Base-by-base conservation (phyloP, 140 eudicot species). In the Anethum foeniculum region DNA sequence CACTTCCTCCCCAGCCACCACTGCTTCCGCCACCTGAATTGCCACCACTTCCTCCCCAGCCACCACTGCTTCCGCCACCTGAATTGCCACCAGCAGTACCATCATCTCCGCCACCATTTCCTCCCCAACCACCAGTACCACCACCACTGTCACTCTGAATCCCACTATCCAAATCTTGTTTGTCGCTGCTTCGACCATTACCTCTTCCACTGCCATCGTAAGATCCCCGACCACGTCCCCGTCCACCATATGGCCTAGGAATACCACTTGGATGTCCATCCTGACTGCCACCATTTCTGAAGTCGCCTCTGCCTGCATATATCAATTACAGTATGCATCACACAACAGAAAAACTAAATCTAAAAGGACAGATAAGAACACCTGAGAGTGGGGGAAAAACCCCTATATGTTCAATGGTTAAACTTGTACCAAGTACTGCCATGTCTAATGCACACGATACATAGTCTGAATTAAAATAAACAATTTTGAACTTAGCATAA, bases 191-290 rank as follows among this genome's bases (percentile, higher is more conserved):
- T 43, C 81, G 58, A 1, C 83, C 85, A 34, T 80, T 76, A 56
- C 88, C 91, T 47, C 89, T 84, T 73, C 77, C 85, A 68, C 38
- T 64, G 27, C 81, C 49, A 28, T 84, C 83, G 65, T 82, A 79
- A 1, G 90, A 83, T 81, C 93, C 89, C 23, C 93, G 87, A 13
- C 96, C 92, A 41, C 46, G 0, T 41, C 46, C 43, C 43, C 43
- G 43, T 39, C 94, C 98, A 75, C 95, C 94, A 65, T 93, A 82
- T 46, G 98, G 90, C 82, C 96, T 86, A 14, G 97, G 94, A 77
- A 86, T 76, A 16, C 98, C 96, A 82, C 93, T 88, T 39, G 89
- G 90, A 84, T 93, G 91, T 67, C 88, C 89, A 75, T 88, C 96
- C 46, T 86, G 89, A 76, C 83, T 32, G 6, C 88, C 86, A 47